A percentile compares a stretch with the other conserved stretches of the same genome.
Evolutionary conservation across 2,329 filamentous ascomycete species (phyloP).

Genomic region (Alternaria postmessia): DNA sequence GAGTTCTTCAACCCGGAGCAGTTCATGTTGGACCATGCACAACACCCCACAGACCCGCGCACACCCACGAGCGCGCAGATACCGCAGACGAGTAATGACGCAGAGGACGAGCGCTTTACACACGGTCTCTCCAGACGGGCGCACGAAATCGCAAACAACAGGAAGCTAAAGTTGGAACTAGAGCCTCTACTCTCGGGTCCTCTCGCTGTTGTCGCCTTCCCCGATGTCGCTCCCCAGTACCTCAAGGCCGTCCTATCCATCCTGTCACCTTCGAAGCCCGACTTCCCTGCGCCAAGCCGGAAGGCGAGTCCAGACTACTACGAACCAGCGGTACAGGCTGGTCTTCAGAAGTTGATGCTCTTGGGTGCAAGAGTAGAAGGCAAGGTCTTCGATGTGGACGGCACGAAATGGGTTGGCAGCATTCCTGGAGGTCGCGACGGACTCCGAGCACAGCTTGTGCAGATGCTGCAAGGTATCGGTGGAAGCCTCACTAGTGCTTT

Average conservation of each 20-base stretch:
- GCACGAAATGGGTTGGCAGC: conserved; percentile 73
- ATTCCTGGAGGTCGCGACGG: conserved; percentile 85
- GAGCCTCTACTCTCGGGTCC: conserved; percentile 82
- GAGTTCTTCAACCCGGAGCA: conserved; percentile 72
- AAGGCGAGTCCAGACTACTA: conserved; percentile 81
- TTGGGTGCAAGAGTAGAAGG: conserved; percentile 88
- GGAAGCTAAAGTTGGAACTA: conserved; percentile 67
- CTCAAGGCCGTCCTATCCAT: conserved; percentile 82
- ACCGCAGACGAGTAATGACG: conserved; percentile 37
- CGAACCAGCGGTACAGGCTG: conserved; percentile 79
- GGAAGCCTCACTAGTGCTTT: conserved; percentile 79
- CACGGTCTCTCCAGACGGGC: conserved; percentile 68
- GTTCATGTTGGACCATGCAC: conserved; percentile 27
- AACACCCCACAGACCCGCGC: conserved; percentile 41
- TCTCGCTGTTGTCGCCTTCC: conserved; percentile 80
- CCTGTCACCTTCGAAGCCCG: conserved; percentile 71
- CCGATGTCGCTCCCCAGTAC: conserved; percentile 82
- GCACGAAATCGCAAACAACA: conserved; percentile 59
- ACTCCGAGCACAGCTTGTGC: conserved; percentile 81
- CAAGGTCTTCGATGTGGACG: conserved; percentile 79
- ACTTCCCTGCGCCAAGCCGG: conserved; percentile 80
- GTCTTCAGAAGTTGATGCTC: conserved; percentile 84
- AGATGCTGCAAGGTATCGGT: conserved; percentile 80
- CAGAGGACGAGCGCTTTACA: conserved; percentile 62
- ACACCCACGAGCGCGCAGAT: conserved; percentile 47